Evolutionary conservation across 169 alveolate genomes (phyloP).

Genomic region (Plasmodium coatneyi): DNA sequence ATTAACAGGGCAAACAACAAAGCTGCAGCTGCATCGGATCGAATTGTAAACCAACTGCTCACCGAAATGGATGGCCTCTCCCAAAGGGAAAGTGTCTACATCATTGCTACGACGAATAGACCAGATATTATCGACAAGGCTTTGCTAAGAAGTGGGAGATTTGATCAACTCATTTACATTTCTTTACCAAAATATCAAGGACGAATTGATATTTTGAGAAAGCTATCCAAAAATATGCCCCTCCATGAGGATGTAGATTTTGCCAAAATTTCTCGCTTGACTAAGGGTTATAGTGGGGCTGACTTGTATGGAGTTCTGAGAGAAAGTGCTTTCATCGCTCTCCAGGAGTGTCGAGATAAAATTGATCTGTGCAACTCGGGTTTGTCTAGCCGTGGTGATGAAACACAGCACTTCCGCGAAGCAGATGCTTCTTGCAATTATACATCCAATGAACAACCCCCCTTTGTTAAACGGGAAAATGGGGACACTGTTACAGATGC

Average conservation of each 20-base stretch:
- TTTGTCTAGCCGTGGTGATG: neutral
- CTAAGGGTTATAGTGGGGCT: conserved; percentile 97
- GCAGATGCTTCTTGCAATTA: neutral
- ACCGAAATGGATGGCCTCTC: conserved; percentile 99
- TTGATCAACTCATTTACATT: conserved; percentile 92
- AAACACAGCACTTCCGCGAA: neutral
- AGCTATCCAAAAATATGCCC: conserved; percentile 91
- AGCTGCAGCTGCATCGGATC: conserved; percentile 90
- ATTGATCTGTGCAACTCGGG: conserved; percentile 4
- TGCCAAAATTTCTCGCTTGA: conserved; percentile 82
- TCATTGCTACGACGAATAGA: conserved; percentile 99
- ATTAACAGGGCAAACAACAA: conserved; percentile 94
- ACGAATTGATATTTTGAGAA: conserved; percentile 90
- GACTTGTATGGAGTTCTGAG: conserved; percentile 94
- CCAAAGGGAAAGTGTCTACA: conserved; percentile 92
- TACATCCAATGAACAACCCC: neutral
- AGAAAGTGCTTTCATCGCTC: conserved; percentile 93
- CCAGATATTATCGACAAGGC: conserved; percentile 99
- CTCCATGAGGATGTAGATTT: conserved; percentile 86
- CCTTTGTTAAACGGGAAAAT: neutral
- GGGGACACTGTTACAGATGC: neutral
- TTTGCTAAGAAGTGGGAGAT: conserved; percentile 96
- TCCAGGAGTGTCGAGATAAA: conserved; percentile 81
- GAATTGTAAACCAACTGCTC: conserved; percentile 98
- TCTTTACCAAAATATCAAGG: conserved; percentile 96